Base-by-base conservation (phyloP, 352 stramenopile species). In the Elongisporangium undulatum region DNA sequence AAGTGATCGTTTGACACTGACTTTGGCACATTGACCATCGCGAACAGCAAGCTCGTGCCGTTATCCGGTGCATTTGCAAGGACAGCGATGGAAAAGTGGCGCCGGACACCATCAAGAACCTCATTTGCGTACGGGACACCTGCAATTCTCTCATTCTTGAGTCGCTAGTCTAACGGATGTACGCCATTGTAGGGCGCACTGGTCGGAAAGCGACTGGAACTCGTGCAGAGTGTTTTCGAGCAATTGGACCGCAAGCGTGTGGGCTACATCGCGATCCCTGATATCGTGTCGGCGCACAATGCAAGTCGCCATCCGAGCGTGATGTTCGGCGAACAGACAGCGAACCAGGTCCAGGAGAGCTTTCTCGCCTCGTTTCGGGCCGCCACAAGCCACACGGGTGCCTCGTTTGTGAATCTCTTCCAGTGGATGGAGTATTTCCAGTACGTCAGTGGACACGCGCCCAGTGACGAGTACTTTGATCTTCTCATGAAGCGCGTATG, bases 351-450 rank as follows among this genome's bases (percentile, higher is more conserved):
- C 10, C 72, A 84, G 20, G 68, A 77, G 20, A 79, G 87, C 34
- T 89, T 92, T 53, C 67, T 82, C 51, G 60, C 61, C 15, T 75
- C 80, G 0, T 87, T 92, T 48, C 63, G 72, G 53, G 58, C 72
- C 9, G 63, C 70, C 38, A 66, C 67, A 9, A 62, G 71, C 34
- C 62, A 65, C 22, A 71, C 69, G 7, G 58, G 53, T 9, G 15
- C 41, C 12, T 59, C 72, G 5, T 88, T 89, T 13, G 77, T 92
- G 49, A 92, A 86, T 55, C 70, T 84, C 51, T 73, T 73, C 48
- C 82, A 92, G 56, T 92, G 82, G 82, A 73, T 89, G 59, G 79
- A 67, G 24, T 92, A 85, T 59, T 90, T 90, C 59, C 82, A 90
- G 64, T 92, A 78, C 63, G 64, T 87, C 16, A 79, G 76, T 26